These are phyloP conservation scores for Entomortierella lignicola DNA, from an alignment of 192 early-diverging fungal genomes.

Conservation along the genomic window DNA sequence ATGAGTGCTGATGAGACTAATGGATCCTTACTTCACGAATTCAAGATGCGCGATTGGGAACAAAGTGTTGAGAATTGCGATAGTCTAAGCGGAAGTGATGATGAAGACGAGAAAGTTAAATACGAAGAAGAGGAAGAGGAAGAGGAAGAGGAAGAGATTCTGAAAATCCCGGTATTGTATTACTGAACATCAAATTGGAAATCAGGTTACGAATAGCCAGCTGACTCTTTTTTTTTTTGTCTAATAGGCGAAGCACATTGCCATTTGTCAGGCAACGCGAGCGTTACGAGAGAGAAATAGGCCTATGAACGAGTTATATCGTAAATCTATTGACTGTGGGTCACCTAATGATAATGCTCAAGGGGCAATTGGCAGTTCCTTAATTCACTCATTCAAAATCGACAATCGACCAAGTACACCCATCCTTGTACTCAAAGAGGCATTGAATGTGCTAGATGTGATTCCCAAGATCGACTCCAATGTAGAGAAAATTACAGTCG, in stretches of 20 bases:
- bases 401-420: too few relatives aligned
- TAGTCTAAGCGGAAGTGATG: not conserved
- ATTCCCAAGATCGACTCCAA: too few relatives aligned
- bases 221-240: not conserved
- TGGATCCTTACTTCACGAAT: not conserved
- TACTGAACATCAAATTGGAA: not conserved
- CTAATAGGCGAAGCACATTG: slow-evolving; percentile 8
- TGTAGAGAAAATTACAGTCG: not conserved
- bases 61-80: not conserved
- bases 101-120: not conserved
- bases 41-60: not conserved
- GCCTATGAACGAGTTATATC: too few relatives aligned
- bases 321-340: too few relatives aligned
- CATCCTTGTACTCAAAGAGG: too few relatives aligned
- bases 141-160: slow-evolving; percentile 3
- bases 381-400: too few relatives aligned
- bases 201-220: not conserved
- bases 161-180: slow-evolving; percentile 9
- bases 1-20: not conserved
- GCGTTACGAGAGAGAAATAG: not conserved
- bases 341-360: too few relatives aligned
- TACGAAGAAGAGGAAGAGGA: not conserved
- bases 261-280: slow-evolving; percentile 7
- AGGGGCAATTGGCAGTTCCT: too few relatives aligned
- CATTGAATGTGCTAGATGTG: too few relatives aligned